Evolutionary conservation across 768 basidiomycete species (phyloP), one percentile per base, ranked within the genome.

Genomic region (Rhodotorula toruloides): DNA sequence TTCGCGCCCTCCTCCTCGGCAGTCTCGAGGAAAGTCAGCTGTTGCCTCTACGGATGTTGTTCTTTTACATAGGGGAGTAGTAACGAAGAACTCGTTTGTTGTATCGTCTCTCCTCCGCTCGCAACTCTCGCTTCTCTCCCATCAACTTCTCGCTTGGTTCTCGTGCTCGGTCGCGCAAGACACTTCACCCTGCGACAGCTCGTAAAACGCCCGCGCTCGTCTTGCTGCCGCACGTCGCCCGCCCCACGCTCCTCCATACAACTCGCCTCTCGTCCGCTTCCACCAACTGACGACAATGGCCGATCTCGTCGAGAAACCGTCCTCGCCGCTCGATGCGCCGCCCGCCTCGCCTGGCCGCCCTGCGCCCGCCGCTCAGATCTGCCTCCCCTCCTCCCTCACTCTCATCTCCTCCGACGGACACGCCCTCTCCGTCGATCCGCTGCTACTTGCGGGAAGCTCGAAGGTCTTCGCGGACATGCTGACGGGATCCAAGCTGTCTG

Each of bases 81-180:
- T n/a, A n/a, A n/a, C n/a, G n/a, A n/a, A n/a, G n/a, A n/a, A n/a
- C n/a, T n/a, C n/a, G n/a, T n/a, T n/a, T n/a, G n/a, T n/a, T n/a
- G n/a, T n/a, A n/a, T n/a, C n/a, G n/a, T n/a, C n/a, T n/a, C n/a
- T n/a, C n/a, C n/a, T n/a, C n/a, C n/a, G n/a, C n/a, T n/a, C n/a
- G n/a, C n/a, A n/a, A n/a, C n/a, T n/a, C n/a, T n/a, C n/a, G n/a
- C n/a, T n/a, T n/a, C n/a, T n/a, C n/a, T n/a, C n/a, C n/a, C n/a
- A n/a, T n/a, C n/a, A n/a, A n/a, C 53, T 29, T 40, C 22, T 40
- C 25, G n/a, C 75, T 78, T 27, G 57, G 32, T 10, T 29, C 17
- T 31, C 40, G 31, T 36, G 37, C 12, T 16, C 31, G 16, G 4
- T 54, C 6, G 34, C 22, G 40, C n/a, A 34, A 10, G n/a, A 4